phyloP scores from a whole-genome alignment of 1,284 basidiomycete species.

The Butyriboletus appendiculatus region DNA sequence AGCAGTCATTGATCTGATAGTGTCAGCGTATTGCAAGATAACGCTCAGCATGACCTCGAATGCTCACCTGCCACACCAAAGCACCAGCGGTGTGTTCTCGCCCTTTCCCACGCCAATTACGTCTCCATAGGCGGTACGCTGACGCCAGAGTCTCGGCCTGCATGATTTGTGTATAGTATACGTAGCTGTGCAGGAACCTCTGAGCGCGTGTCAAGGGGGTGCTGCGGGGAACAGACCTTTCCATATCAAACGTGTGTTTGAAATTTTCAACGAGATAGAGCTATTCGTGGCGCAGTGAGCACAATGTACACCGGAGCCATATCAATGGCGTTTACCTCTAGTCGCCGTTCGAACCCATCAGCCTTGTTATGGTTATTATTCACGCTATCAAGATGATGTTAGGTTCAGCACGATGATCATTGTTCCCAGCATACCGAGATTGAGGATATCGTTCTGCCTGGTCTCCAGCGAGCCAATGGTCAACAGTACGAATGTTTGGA shows the following conservation, averaged over 20 bases:
- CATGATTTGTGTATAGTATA: slow-evolving; percentile 84
- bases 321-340: slow-evolving; percentile 56
- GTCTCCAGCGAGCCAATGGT: slow-evolving; percentile 79
- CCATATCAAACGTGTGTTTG: slow-evolving; percentile 86
- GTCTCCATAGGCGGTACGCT: slow-evolving; percentile 76
- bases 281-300: slow-evolving; percentile 35
- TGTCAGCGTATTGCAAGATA: slow-evolving; percentile 1
- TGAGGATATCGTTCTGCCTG: slow-evolving; percentile 78
- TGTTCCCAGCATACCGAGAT: slow-evolving; percentile 60
- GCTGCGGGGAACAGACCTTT: slow-evolving; percentile 48
- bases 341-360: slow-evolving; percentile 79
- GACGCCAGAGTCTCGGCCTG: slow-evolving; percentile 78
- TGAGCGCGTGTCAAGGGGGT: slow-evolving; percentile 5
- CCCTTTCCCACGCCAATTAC: slow-evolving; percentile 74
- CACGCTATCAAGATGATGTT: slow-evolving; percentile 42
- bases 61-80: slow-evolving; percentile 74
- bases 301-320: slow-evolving; percentile 1
- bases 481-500: slow-evolving; percentile 82
- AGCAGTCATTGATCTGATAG: slow-evolving; percentile 74
- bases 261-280: slow-evolving; percentile 90
- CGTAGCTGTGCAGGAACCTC: slow-evolving; percentile 47
- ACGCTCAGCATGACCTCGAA: background rate
- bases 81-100: slow-evolving; percentile 75
- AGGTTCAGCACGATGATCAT: slow-evolving; percentile 11
- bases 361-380: slow-evolving; percentile 90